Base-by-base conservation (phyloP, 2,329 filamentous ascomycete genomes). In the Blastomyces silverae region DNA sequence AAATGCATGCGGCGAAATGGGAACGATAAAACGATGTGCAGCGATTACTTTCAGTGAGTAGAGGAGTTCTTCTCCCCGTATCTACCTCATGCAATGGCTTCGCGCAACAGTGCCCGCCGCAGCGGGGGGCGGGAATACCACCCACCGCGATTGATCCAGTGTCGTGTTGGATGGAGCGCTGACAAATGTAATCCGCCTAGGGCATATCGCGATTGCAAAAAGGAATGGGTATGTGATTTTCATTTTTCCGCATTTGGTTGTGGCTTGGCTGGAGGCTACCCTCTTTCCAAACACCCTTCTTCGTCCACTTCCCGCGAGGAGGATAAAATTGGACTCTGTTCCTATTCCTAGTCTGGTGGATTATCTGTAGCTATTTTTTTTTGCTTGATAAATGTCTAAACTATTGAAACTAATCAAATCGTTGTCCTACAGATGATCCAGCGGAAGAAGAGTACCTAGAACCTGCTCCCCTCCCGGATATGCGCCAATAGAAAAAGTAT, bases 131-230 rank as follows among this genome's bases (percentile, higher is more conserved):
- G 10, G 37, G 37, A 13, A 13, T 39, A 13, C 10, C 37, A 39
- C 37, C 37, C 37, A 39, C 37, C 37, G 10, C 37, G 10, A 39
- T 39, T 39, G 37, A 8, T 37, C 34, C 7, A 10, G 34, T 37
- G 34, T 10, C 37, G 37, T 61, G 13, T 22, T 34, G 42, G 8
- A 34, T 20, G 25, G 44, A 20, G 61, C 50, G n/a, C 58, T 64
- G 11, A 60, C n/a, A 55, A 22, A 15, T 28, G 20, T n/a, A 59
- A 59, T 31, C 20, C 25, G 4, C n/a, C n/a, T 69, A 96, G 92
- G 78, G 92, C 92, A 61, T 97, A 97, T 77, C 86, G 92, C 66
- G 91, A 95, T 68, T 97, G 93, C 79, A 97, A 97, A 77, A 92
- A 96, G 79, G 84, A 88, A 80, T 97, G 92, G 92, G 92, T 96